Evolutionary conservation across 2,329 filamentous ascomycete genomes (phyloP).

Genomic region (Phialocephala sp.): DNA sequence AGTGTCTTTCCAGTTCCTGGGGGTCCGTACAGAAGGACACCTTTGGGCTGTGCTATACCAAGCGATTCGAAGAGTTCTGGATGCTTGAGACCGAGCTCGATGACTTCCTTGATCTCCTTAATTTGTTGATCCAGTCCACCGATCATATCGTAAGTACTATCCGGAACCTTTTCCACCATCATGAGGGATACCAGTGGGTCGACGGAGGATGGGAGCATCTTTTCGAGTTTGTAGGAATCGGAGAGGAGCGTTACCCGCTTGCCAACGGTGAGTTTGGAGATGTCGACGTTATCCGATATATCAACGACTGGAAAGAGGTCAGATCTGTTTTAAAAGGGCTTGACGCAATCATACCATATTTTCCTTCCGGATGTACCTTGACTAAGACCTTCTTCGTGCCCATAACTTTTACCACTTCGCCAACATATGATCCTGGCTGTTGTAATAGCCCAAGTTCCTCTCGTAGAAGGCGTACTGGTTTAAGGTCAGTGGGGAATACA

Average conservation of each 20-base stretch:
- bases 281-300: slow-evolving; percentile 91
- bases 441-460: slow-evolving; percentile 96
- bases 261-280: slow-evolving; percentile 92
- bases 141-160: slow-evolving; percentile 99
- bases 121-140: slow-evolving; percentile 98
- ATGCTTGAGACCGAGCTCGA: slow-evolving; percentile 97
- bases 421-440: slow-evolving; percentile 97
- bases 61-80: slow-evolving; percentile 99
- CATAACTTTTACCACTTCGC: slow-evolving; percentile 99
- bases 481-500: slow-evolving; percentile 30
- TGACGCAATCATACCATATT: slow-evolving; percentile 78
- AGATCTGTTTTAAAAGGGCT: slow-evolving; percentile 21
- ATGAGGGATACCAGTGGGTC: slow-evolving; percentile 98
- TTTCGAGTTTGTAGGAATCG: slow-evolving; percentile 98
- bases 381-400: slow-evolving; percentile 98
- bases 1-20: slow-evolving; percentile 98
- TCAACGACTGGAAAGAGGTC: slow-evolving; percentile 75
- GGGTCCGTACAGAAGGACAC: slow-evolving; percentile 93
- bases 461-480: slow-evolving; percentile 79
- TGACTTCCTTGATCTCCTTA: slow-evolving; percentile 99
- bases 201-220: slow-evolving; percentile 97
- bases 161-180: slow-evolving; percentile 99
- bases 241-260: slow-evolving; percentile 97
- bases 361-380: slow-evolving; percentile 98
- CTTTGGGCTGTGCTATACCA: slow-evolving; percentile 97